Percentiles rank a stretch among this genome's conserved stretches.
These are phyloP conservation scores for Alternaria gaisen DNA, from an alignment of 2,329 filamentous ascomycete genomes.

Conservation along the genomic window DNA sequence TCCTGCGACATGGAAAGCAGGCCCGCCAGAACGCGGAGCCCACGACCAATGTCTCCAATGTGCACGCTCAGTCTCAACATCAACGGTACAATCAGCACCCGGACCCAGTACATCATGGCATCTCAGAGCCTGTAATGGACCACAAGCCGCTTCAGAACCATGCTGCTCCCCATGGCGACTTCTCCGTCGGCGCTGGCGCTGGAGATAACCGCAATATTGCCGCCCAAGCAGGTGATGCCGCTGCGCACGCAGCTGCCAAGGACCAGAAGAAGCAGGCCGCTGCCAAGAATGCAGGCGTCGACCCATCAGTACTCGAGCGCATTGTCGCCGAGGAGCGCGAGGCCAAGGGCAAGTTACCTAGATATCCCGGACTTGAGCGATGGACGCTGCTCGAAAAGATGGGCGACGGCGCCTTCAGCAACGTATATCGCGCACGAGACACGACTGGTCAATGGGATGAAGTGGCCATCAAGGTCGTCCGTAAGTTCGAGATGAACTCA, in stretches of 20 bases:
- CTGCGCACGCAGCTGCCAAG: slow-evolving; percentile 69
- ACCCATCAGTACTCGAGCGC: slow-evolving; percentile 76
- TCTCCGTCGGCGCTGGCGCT: slow-evolving; percentile 69
- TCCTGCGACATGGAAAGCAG: slow-evolving; percentile 97
- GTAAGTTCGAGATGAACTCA: slow-evolving; percentile 98
- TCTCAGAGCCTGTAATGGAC: slow-evolving; percentile 66
- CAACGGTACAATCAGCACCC: slow-evolving; percentile 61
- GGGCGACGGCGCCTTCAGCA: slow-evolving; percentile 98
- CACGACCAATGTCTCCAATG: slow-evolving; percentile 69
- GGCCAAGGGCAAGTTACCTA: slow-evolving; percentile 83
- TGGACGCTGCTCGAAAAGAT: slow-evolving; percentile 95
- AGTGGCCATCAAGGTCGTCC: slow-evolving; percentile 97
- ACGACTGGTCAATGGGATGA: slow-evolving; percentile 74
- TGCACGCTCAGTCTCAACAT: slow-evolving; percentile 68
- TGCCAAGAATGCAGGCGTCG: slow-evolving; percentile 56
- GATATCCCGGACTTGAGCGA: slow-evolving; percentile 83
- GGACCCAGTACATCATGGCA: slow-evolving; percentile 64
- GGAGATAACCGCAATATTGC: slow-evolving; percentile 70
- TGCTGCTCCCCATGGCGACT: slow-evolving; percentile 62
- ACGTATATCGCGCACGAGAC: slow-evolving; percentile 92
- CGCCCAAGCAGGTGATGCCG: slow-evolving; percentile 72
- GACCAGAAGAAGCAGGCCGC: slow-evolving; percentile 65
- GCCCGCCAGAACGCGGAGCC: slow-evolving; percentile 74
- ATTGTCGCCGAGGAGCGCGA: slow-evolving; percentile 93
- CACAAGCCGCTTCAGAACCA: slow-evolving; percentile 64